Evolutionary conservation across 805 yeast genomes (phyloP).

Genomic region (Millerozyma miso): DNA sequence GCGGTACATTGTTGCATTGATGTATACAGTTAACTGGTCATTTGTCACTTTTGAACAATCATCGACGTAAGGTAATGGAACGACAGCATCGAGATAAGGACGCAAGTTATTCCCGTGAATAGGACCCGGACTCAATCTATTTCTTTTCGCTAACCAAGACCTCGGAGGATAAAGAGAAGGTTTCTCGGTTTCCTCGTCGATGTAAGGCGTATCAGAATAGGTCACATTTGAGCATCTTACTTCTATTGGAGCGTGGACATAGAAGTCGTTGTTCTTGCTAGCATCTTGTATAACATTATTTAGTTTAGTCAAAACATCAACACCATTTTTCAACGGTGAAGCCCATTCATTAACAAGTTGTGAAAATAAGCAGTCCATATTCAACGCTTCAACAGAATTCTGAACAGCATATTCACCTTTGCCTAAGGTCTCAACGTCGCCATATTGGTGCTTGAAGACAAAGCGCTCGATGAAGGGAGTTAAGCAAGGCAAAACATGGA

Average conservation of each 20-base stretch:
- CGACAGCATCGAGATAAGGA: slow-evolving; percentile 80
- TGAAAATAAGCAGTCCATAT: slow-evolving; percentile 92
- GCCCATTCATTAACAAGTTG: slow-evolving; percentile 98
- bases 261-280: slow-evolving; percentile 56
- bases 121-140: slow-evolving; percentile 63
- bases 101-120: slow-evolving; percentile 79
- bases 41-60: slow-evolving; percentile 50
- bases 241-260: slow-evolving; percentile 93
- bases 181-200: slow-evolving; percentile 30
- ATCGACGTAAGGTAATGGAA: slow-evolving; percentile 51
- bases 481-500: slow-evolving; percentile 62
- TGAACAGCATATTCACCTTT: slow-evolving; percentile 66
- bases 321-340: slow-evolving; percentile 79
- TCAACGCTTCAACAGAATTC: slow-evolving; percentile 79
- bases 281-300: slow-evolving; percentile 60
- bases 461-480: slow-evolving; percentile 85
- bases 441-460: slow-evolving; percentile 82
- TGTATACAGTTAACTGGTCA: slow-evolving; percentile 75
- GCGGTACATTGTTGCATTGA: slow-evolving; percentile 93
- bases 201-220: slow-evolving; percentile 33
- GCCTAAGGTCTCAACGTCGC: slow-evolving; percentile 62
- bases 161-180: slow-evolving; percentile 38
- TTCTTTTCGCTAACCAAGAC: slow-evolving; percentile 51
- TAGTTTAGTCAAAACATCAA: slow-evolving; percentile 61
- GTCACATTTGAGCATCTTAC: slow-evolving; percentile 90